Percentiles rank a stretch among this genome's conserved stretches.
Evolutionary conservation across 306 rosid species (phyloP).

Genomic region (Ziziphus jujuba): DNA sequence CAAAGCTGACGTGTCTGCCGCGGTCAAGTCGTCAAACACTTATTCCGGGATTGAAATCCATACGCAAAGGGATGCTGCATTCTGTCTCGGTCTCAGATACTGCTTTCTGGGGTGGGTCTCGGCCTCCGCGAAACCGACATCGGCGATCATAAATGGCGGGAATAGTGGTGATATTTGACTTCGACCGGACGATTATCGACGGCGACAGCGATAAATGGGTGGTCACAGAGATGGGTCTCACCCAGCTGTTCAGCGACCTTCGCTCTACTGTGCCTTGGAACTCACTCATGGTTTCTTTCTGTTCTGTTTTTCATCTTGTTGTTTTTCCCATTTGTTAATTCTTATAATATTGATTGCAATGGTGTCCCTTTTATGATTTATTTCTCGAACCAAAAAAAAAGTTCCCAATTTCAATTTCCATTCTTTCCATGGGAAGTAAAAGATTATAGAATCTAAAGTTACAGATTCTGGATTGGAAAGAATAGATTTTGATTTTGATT

Average conservation of each 20-base stretch:
- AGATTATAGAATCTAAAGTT: no score
- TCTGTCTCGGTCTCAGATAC: not conserved
- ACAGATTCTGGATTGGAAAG: no score
- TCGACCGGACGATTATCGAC: slow-evolving; percentile 75
- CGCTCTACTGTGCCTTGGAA: slow-evolving; percentile 67
- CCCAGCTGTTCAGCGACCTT: slow-evolving; percentile 51
- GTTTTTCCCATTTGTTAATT: not conserved
- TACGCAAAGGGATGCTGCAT: not conserved
- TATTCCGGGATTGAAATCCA: no score
- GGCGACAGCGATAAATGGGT: slow-evolving; percentile 84
- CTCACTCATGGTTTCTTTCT: slow-evolving; percentile 57
- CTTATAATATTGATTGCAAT: not conserved
- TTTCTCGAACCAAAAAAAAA: not conserved
- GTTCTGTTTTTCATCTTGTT: not conserved
- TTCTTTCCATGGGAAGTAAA: not conserved
- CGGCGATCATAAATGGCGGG: slow-evolving; percentile 39
- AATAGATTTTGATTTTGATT: no score
- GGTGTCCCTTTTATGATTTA: no score
- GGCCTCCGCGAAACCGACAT: slow-evolving; percentile 4
- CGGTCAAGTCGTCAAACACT: no score
- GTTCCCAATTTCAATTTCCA: not conserved
- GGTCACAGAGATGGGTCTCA: slow-evolving; percentile 58
- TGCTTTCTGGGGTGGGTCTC: slow-evolving; percentile 14
- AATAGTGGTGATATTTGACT: slow-evolving; percentile 59
- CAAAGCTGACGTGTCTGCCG: no score